Conservation (phyloP, 1,139 yeast species). For the Geotrichum phurueaensis region DNA sequence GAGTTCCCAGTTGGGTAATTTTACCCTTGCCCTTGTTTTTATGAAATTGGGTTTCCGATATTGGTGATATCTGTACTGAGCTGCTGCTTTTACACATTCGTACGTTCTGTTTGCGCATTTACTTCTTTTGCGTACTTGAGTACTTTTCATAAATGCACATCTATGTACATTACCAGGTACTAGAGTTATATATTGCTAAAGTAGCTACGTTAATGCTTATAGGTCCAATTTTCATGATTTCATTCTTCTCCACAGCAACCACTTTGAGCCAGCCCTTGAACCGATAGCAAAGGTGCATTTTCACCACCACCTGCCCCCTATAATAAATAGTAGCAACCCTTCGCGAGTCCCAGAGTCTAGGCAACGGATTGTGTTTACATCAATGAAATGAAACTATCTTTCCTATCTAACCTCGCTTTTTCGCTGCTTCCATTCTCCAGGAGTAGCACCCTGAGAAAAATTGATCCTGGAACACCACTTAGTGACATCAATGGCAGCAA, state of each 20-base stretch:
- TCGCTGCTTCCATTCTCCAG: neutral
- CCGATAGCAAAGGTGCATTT: neutral
- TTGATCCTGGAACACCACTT: neutral
- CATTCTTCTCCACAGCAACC: neutral
- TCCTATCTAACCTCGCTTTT: neutral
- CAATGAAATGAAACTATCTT: neutral
- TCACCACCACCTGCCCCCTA: neutral
- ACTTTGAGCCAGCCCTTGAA: neutral
- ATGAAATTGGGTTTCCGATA: neutral
- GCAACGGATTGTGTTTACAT: neutral
- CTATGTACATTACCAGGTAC: neutral
- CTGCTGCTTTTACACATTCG: neutral
- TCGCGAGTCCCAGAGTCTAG: neutral
- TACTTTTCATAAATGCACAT: neutral
- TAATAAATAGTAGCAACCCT: neutral
- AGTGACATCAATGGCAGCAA: neutral
- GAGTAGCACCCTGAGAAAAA: neutral
- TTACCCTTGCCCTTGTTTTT: neutral
- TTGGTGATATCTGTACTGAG: too few relatives aligned
- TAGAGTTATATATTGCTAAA: neutral
- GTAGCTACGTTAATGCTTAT: neutral
- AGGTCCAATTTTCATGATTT: neutral
- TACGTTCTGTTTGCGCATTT: neutral
- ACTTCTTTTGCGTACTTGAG: neutral
- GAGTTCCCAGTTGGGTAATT: neutral